Evolutionary conservation across 192 early-diverging fungal genomes (phyloP), one percentile per base, ranked within the genome.

Genomic region (Chytriomyces sp.): DNA sequence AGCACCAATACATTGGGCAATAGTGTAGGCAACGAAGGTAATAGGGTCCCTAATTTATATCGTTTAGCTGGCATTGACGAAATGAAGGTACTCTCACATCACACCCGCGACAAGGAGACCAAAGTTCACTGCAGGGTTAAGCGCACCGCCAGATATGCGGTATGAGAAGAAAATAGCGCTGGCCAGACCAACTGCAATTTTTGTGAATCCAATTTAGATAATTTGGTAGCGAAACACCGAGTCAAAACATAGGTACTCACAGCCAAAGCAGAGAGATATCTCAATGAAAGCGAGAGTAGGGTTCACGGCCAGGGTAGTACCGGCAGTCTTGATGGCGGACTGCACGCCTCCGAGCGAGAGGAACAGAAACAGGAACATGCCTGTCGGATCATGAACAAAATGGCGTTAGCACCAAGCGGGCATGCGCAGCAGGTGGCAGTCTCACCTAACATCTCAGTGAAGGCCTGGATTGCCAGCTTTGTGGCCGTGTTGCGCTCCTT

Each of bases 111-210:
- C 64, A 55, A 87, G 40, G 22, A 89, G 79, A 22, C 81, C 77
- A 5, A 91, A 41, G 10, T 84, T 80, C 31, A 91, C 78, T 12
- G 89, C 85, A 7, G 89, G 87, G 70, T 91, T 91, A 56, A 91
- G 78, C 12, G 78, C 78, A 7, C 87, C 82, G 12, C 87, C 89
- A 4, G 83, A 88, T 53, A 88, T 80, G 22, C 79, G 75, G 53
- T 79, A 80, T 59, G 74, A 79, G 7, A 84, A 71, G 64, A 77
- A 81, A 25, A 88, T 56, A 10, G 73, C 73, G 10, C 81, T 75
- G 4, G 79, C 64, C 7, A 89, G 73, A 25, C 62, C 71, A 6
- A 83, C 40, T 19, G 82, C 80, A 64, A 86, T 77, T 26, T 32
- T 49, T 49, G 44, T n/a, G n/a, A 6, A 33, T 33, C 7, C 10